Percentiles rank a stretch among this genome's conserved stretches.
Conservation (phyloP, 2,329 filamentous ascomycete species). For the Penicillium glabrum region DNA sequence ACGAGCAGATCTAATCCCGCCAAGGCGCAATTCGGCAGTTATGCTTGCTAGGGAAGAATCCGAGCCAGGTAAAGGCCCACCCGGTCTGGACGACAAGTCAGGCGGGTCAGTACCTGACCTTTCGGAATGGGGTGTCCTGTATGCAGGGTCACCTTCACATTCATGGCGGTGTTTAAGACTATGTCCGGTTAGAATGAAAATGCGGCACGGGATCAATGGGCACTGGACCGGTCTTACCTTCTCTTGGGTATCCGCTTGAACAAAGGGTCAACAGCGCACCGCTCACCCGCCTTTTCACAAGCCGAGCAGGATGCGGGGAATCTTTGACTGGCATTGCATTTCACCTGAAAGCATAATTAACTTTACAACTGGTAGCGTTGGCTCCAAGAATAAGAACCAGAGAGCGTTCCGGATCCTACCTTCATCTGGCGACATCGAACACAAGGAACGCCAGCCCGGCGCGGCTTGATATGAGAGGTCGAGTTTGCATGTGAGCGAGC, state of each 20-base stretch:
- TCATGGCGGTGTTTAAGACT: background rate
- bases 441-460: slow-evolving; percentile 3
- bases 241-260: slow-evolving; percentile 1
- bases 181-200: background rate
- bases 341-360: background rate
- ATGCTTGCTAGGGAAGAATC: background rate
- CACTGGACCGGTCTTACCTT: background rate
- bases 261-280: slow-evolving; percentile 2
- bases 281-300: background rate
- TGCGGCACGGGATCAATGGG: too few species aligned
- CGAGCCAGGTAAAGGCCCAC: background rate
- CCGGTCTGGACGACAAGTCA: background rate
- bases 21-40: background rate
- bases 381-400: background rate
- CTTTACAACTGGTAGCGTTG: background rate
- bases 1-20: background rate
- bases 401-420: too few species aligned
- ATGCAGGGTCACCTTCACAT: background rate
- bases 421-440: background rate
- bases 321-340: slow-evolving; percentile 5
- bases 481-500: slow-evolving; percentile 1
- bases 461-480: background rate
- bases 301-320: slow-evolving; percentile 3
- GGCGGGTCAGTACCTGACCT: background rate
- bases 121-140: background rate